Conservation (phyloP, 208 protist species). For the Acanthamoeba triangularis region DNA sequence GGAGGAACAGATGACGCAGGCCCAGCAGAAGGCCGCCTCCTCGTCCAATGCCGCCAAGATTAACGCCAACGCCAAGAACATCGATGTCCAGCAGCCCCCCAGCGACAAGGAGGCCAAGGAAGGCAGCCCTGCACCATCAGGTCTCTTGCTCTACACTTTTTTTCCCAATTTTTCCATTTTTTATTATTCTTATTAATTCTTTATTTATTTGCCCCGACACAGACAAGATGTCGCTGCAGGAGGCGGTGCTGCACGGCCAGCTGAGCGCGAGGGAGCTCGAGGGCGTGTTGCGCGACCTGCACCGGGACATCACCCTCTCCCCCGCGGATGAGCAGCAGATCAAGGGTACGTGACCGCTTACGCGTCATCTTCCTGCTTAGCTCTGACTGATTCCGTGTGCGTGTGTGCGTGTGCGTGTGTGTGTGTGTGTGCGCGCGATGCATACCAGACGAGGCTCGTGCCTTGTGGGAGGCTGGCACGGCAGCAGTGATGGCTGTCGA, state of each 20-base stretch:
- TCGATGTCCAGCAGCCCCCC: neutral
- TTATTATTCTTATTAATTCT: neutral
- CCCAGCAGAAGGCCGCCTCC: neutral
- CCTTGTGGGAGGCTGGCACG: constrained; percentile 17
- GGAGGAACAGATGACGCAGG: neutral
- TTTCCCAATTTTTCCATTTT: neutral
- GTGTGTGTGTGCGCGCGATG: neutral
- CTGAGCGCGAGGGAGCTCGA: constrained; percentile 4
- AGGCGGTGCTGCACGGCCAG: constrained; percentile 30
- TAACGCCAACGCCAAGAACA: neutral
- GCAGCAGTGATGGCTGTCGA: neutral
- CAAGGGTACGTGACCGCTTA: neutral
- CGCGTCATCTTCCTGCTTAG: neutral
- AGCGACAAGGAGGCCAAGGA: neutral
- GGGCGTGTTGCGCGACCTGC: constrained; percentile 14
- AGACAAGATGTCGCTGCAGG: constrained; percentile 44
- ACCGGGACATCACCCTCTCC: neutral
- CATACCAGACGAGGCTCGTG: neutral
- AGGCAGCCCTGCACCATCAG: neutral
- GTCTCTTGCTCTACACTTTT: neutral
- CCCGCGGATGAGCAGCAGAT: constrained; percentile 29
- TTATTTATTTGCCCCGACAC: neutral
- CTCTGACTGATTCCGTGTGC: neutral
- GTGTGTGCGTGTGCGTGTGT: neutral
- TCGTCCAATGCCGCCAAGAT: constrained; percentile 15